Conservation (phyloP, 2,329 filamentous ascomycete genomes). For the Boeremia lycopersici region DNA sequence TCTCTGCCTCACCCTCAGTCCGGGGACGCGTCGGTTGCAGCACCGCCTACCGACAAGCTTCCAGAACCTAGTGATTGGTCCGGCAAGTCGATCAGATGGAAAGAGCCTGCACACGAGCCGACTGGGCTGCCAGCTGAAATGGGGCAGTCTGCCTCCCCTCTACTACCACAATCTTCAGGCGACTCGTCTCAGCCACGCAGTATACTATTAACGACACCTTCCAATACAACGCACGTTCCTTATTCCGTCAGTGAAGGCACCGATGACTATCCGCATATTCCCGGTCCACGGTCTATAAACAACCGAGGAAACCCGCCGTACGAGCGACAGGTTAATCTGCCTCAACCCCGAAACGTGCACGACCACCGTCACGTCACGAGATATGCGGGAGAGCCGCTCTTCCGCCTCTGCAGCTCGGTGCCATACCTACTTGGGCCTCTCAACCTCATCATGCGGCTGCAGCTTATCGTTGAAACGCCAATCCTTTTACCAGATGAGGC, state of each 20-base stretch:
- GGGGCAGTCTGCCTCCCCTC: too few relatives aligned
- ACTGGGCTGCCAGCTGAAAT: background rate
- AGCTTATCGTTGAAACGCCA: slow-evolving; percentile 6
- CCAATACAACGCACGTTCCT: background rate
- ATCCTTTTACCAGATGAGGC: background rate
- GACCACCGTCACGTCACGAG: background rate
- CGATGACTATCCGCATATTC: slow-evolving; percentile 9
- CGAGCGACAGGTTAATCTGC: background rate
- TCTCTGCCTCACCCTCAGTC: too few relatives aligned
- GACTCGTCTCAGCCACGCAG: background rate
- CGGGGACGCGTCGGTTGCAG: too few relatives aligned
- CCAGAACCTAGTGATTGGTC: too few relatives aligned
- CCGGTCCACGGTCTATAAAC: background rate
- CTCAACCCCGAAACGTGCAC: background rate
- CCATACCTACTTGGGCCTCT: slow-evolving; percentile 10
- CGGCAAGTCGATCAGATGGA: too few relatives aligned
- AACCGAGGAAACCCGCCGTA: background rate
- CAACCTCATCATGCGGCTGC: background rate
- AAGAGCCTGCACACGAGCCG: too few relatives aligned
- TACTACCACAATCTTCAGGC: background rate
- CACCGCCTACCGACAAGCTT: too few relatives aligned
- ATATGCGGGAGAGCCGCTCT: slow-evolving; percentile 11
- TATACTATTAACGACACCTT: background rate
- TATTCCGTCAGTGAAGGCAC: background rate
- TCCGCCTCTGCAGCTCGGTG: background rate